A percentile compares a stretch with the other conserved stretches of the same genome.
These are phyloP conservation scores for Lichenothelia convexa DNA, from an alignment of 495 filamentous ascomycete species.

Conservation along the genomic window DNA sequence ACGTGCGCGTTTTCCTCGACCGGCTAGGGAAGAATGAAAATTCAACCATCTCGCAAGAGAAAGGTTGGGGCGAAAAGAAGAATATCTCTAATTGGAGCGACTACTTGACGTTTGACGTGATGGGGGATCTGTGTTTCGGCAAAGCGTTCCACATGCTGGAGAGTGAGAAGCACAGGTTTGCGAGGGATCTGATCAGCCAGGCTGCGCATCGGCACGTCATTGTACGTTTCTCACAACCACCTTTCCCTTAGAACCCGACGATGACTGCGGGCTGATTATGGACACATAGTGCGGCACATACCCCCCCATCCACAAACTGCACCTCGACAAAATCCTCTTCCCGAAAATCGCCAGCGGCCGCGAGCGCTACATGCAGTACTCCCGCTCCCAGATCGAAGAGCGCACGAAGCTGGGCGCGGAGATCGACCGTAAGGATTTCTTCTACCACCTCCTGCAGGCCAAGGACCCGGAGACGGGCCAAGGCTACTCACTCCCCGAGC, in stretches of 20 bases:
- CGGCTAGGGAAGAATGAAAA: not conserved
- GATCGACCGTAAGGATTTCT: conserved; percentile 20
- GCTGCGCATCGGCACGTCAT: conserved; percentile 37
- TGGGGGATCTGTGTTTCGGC: conserved; percentile 52
- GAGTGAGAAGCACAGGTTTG: conserved; percentile 34
- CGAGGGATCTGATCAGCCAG: conserved; percentile 35
- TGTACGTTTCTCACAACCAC: conserved; percentile 30
- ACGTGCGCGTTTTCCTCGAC: conserved; percentile 9
- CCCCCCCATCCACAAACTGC: conserved; percentile 34
- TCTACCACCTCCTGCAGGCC: conserved; percentile 18
- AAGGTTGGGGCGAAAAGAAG: conserved; percentile 1
- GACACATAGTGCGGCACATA: too few relatives aligned
- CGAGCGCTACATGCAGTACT: conserved; percentile 43
- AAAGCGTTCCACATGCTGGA: conserved; percentile 57
- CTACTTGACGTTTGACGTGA: conserved; percentile 53
- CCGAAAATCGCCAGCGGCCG: conserved; percentile 35
- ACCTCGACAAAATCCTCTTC: conserved; percentile 41
- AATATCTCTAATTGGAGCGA: conserved; percentile 35
- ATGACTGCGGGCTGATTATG: too few relatives aligned
- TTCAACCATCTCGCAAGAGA: not conserved
- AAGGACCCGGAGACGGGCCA: conserved; percentile 21
- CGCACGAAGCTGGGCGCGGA: conserved; percentile 26
- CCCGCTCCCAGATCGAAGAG: conserved; percentile 34
- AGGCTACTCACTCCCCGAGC: conserved; percentile 17
- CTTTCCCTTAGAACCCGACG: too few relatives aligned